Evolutionary conservation across 306 rosid genomes (phyloP), one percentile per base, ranked within the genome.

Genomic region (Sphenostylis stenocarpa): DNA sequence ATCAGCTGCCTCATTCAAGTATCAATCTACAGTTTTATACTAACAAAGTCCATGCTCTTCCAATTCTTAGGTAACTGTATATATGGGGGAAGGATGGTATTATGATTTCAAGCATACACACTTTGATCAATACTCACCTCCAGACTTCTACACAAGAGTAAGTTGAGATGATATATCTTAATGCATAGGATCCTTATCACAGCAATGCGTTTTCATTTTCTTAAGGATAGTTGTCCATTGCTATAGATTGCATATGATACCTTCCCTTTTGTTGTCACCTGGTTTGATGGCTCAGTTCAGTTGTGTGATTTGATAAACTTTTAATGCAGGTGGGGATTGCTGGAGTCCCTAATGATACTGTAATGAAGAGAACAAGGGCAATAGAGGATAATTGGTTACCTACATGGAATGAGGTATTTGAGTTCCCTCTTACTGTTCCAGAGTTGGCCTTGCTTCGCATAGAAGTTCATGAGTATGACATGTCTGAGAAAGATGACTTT

Each of bases 1-100:
- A 17, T 61, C 73, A 15, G n/a, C 49, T 60, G 31, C 79, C 33
- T 29, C 41, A 6, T 78, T 56, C 38, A 29, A 39, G 31, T 29
- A 67, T 64, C 20, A 26, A 26, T 66, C 24, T 39, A 21, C 62
- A 26, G 41, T 68, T 71, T 38, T 21, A 23, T 76, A 74, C 74
- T 71, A 13, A 80, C 85, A 72, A 52, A 47, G 6, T 15, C 77
- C 51, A 56, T 47, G 47, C 47, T 85, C 68, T n/a, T 49, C 20
- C 82, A 79, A 63, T 75, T 76, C 14, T 70, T 72, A 95, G 99
- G 97, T 90, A 76, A 93, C 93, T 73, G 86, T 96, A 19, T 91
- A 82, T 51, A 89, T 96, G 98, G 99, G 99, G 12, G 98, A 96
- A 91, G 99, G 99, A 74, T 96, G 99, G 99, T 88, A 85, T 71